phyloP scores from a whole-genome alignment of 768 basidiomycete genomes.

The Hirschioporus abietinus region DNA sequence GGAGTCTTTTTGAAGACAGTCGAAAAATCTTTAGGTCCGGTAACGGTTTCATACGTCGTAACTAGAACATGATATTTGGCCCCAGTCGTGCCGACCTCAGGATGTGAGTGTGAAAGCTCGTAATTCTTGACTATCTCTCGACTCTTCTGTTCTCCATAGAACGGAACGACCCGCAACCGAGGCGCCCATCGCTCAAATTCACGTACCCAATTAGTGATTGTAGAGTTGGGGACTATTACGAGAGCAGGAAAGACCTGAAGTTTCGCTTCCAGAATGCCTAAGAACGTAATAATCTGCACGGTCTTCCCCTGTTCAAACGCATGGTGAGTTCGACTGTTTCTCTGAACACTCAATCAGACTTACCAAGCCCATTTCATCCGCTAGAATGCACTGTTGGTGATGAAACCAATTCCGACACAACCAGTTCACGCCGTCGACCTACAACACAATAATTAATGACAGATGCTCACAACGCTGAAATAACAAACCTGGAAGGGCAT shows the following conservation, averaged over 20 bases:
- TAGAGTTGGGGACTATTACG: conserved; percentile 94
- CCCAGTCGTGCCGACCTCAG: conserved; percentile 35
- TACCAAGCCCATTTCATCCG: conserved; percentile 97
- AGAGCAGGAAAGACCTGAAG: conserved; percentile 71
- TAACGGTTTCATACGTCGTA: conserved; percentile 88
- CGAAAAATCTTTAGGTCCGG: conserved; percentile 60
- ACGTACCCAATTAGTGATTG: conserved; percentile 91
- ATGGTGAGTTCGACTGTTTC: conserved; percentile 2
- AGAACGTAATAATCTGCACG: conserved; percentile 82
- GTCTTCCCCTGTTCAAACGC: conserved; percentile 66
- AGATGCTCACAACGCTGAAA: conserved; percentile 2
- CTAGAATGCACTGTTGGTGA: conserved; percentile 79
- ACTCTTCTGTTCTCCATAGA: conserved; percentile 73
- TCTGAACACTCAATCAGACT: conserved; percentile 13
- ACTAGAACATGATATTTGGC: conserved; percentile 86
- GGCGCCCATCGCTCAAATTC: conserved; percentile 87
- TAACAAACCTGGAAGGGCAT: conserved; percentile 81
- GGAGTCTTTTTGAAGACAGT: conserved; percentile 75
- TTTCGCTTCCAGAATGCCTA: conserved; percentile 57
- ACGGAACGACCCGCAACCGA: conserved; percentile 71
- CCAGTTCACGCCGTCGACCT: conserved; percentile 84
- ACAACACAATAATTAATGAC: conserved; percentile 12
- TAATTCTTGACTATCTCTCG: conserved; percentile 77
- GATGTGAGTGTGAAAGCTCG: conserved; percentile 62
- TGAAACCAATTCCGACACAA: conserved; percentile 86